Evolutionary conservation across 768 basidiomycete genomes (phyloP).

Genomic region (Dacryopinax primogenitus): DNA sequence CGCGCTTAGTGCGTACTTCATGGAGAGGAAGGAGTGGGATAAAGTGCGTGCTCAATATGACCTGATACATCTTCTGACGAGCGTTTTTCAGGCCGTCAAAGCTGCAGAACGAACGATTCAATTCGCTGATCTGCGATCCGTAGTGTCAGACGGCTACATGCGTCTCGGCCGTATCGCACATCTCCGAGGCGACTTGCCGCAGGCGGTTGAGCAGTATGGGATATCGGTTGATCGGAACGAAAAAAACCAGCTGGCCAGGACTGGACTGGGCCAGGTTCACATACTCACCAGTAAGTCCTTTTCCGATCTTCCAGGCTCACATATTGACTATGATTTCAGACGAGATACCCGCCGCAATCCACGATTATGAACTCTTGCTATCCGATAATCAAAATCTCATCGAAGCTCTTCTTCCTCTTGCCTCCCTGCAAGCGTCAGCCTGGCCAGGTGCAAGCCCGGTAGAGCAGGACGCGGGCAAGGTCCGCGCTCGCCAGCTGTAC

Average conservation of each 20-base stretch:
- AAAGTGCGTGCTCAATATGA: slow-evolving; percentile 34
- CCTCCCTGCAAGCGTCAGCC: slow-evolving; percentile 71
- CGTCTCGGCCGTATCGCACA: slow-evolving; percentile 72
- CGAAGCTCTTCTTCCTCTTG: slow-evolving; percentile 81
- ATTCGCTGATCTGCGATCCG: slow-evolving; percentile 74
- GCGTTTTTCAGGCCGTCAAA: slow-evolving; percentile 55
- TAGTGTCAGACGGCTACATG: slow-evolving; percentile 77
- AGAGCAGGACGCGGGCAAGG: slow-evolving; percentile 58
- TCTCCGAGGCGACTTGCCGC: slow-evolving; percentile 45
- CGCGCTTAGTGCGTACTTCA: slow-evolving; percentile 64
- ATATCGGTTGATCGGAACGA: slow-evolving; percentile 54
- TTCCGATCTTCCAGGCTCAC: background rate
- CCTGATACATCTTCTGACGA: background rate
- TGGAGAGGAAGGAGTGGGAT: slow-evolving; percentile 53
- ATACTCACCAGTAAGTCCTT: slow-evolving; percentile 55
- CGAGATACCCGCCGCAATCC: slow-evolving; percentile 72
- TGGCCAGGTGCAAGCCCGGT: slow-evolving; percentile 65
- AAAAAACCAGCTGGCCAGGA: slow-evolving; percentile 62
- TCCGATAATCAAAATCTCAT: slow-evolving; percentile 51
- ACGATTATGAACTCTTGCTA: slow-evolving; percentile 65
- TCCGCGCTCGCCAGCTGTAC: slow-evolving; percentile 66
- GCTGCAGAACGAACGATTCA: slow-evolving; percentile 88
- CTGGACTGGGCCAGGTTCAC: slow-evolving; percentile 80
- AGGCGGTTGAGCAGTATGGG: slow-evolving; percentile 60
- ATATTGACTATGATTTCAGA: slow-evolving; percentile 33